Evolutionary conservation across 805 yeast species (phyloP), one percentile per base, ranked within the genome.

Genomic region (Metschnikowia baotianmanensis): DNA sequence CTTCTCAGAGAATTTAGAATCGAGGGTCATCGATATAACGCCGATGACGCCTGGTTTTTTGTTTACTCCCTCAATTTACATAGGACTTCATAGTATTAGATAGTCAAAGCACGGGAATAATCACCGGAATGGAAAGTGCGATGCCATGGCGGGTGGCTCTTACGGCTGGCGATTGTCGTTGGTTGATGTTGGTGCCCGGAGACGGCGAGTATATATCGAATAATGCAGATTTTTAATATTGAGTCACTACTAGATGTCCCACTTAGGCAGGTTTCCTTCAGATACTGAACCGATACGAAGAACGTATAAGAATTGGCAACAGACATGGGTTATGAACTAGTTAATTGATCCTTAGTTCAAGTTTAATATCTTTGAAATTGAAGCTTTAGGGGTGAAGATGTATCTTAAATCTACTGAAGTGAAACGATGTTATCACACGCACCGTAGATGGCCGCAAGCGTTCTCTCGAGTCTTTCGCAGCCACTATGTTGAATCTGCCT

Each of bases 1-100:
- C 15, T 22, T 33, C 23, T 21, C n/a, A 10, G 13, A 25, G 11
- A 12, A 25, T 15, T n/a, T 25, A 25, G 28, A 25, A 12, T 25
- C 13, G 28, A 25, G 11, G n/a, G 28, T 15, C 28, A 25, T 25
- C 17, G 32, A 29, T 18, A 11, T 10, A 29, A 15, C n/a, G 19
- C 12, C 17, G 21, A n/a, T 29, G 32, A 29, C 32, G 17, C 12
- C 17, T 18, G 32, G 32, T 29, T 6, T 29, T 9, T 28, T 17
- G 12, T 21, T 19, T 15, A 25, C 12, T 17, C 36, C 40, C 26
- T 24, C 37, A 41, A 23, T 17, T 25, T 41, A 41, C 23, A 41
- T 36, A 41, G 44, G 40, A 31, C 44, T 41, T 23, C 36, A 36
- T 41, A 41, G 40, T 41, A 30, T 29, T 41, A 41, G 44, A 36